Conservation (phyloP, 2,329 filamentous ascomycete genomes). For the Neonectria coccinea region DNA sequence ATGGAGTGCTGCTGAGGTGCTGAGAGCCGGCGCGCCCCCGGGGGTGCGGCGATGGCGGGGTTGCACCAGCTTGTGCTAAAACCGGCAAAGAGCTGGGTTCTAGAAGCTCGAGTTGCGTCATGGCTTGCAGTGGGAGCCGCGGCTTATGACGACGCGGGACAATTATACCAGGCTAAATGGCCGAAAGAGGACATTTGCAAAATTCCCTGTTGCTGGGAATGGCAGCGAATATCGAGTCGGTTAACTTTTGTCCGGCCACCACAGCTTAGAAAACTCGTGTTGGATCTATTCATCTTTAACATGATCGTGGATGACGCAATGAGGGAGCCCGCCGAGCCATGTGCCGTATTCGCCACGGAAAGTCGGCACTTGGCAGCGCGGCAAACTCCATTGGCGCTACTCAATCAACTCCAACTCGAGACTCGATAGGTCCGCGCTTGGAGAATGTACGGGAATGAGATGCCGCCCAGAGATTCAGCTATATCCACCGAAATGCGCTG, state of each 20-base stretch:
- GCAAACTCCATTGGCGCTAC: conserved; percentile 30
- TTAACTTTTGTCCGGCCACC: conserved; percentile 7
- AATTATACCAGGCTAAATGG: conserved; percentile 5
- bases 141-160: conserved; percentile 14
- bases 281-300: conserved; percentile 22
- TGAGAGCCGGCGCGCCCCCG: conserved; percentile 17
- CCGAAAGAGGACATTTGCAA: neutral
- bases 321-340: conserved; percentile 21
- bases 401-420: conserved; percentile 9
- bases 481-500: neutral
- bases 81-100: conserved; percentile 35
- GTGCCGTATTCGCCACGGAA: conserved; percentile 26
- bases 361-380: conserved; percentile 38
- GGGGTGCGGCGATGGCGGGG: conserved; percentile 35
- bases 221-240: neutral
- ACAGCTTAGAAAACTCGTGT: neutral
- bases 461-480: neutral
- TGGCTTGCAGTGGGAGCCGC: conserved; percentile 12
- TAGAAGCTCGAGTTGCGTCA: conserved; percentile 44
- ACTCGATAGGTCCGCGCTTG: conserved; percentile 17
- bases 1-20: conserved; percentile 34
- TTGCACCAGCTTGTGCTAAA: conserved; percentile 30
- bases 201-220: neutral
- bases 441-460: conserved; percentile 12
- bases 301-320: conserved; percentile 26